A percentile compares a stretch with the other conserved stretches of the same genome.
phyloP scores from a whole-genome alignment of 129 eudicot genomes.

The Sambucus nigra region DNA sequence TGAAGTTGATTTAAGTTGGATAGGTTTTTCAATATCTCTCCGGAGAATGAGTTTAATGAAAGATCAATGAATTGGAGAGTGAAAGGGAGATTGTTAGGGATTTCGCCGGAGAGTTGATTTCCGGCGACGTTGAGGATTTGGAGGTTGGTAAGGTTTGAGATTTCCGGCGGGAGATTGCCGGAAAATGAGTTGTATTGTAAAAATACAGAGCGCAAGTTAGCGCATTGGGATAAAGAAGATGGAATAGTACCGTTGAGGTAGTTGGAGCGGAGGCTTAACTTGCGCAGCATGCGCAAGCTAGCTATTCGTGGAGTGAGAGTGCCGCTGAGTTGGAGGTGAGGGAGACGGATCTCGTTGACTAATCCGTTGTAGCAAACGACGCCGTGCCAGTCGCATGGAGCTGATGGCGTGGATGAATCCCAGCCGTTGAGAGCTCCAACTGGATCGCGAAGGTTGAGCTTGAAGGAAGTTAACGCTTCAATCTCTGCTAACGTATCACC shows the following conservation, averaged over 20 bases:
- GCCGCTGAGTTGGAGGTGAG: conserved; percentile 51
- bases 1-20: conserved; percentile 22
- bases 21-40: conserved; percentile 36
- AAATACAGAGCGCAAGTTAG: conserved; percentile 26
- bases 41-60: conserved; percentile 40
- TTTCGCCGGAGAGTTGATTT: conserved; percentile 42
- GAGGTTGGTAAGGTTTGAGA: conserved; percentile 31
- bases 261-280: conserved; percentile 51
- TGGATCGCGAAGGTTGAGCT: conserved; percentile 39
- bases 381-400: conserved; percentile 90
- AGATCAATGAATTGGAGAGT: conserved; percentile 45
- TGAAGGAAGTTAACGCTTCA: conserved; percentile 36
- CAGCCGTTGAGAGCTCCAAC: conserved; percentile 39
- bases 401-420: conserved; percentile 37
- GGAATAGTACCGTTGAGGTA: conserved; percentile 39
- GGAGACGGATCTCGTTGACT: conserved; percentile 53
- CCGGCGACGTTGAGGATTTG: conserved; percentile 39
- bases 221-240: conserved; percentile 29
- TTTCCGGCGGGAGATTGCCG: conserved; percentile 34
- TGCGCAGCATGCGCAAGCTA: conserved; percentile 44
- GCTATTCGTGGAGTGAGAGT: conserved; percentile 23
- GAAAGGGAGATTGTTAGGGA: conserved; percentile 28
- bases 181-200: conserved; percentile 51
- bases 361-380: conserved; percentile 35
- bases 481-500: conserved; percentile 29